Evolutionary conservation across 352 stramenopile genomes (phyloP), one percentile per base, ranked within the genome.

Genomic region (Phytophthora pluvialis): DNA sequence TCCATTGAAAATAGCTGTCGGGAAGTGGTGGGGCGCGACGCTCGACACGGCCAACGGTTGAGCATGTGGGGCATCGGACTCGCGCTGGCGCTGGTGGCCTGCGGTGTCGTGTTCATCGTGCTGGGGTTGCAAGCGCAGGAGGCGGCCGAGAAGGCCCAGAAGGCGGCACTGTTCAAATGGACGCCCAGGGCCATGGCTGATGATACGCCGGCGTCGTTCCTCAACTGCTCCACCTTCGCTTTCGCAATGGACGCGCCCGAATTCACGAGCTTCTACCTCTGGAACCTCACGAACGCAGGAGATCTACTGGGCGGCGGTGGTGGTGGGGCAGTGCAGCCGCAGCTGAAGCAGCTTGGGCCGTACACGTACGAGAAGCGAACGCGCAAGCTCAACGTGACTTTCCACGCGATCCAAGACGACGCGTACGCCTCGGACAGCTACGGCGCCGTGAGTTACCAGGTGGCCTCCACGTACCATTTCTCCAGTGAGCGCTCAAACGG

Each of bases 321-420:
- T 3, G 18, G 51, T 47, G 39, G 38, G 3, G 53, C 18, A 10
- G 61, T 54, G 8, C 11, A 60, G 28, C 82, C 85, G 0, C 13
- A 46, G 0, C 53, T 91, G 4, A 25, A 79, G 16, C 74, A 93
- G 63, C 50, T 91, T 25, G 85, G 85, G 1, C 83, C 82, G 15
- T 91, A 91, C 56, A 72, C 64, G 35, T 93, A 93, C 80, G 74
- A 83, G 60, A 87, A 90, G 68, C 65, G 52, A 5, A 77, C 80
- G 10, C 54, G 64, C 18, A 93, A 93, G 58, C 39, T 87, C 29
- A 74, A 88, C 54, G 80, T 93, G 13, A 53, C 35, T 1, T 72
- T 78, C 39, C 38, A 69, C n/a, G 50, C 49, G 40, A 72, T 86
- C 52, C 31, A 73, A 45, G 47, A 62, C 33, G 44, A 49, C 4